These are phyloP conservation scores for Millerozyma miso DNA, from an alignment of 805 yeast genomes.

Conservation along the genomic window DNA sequence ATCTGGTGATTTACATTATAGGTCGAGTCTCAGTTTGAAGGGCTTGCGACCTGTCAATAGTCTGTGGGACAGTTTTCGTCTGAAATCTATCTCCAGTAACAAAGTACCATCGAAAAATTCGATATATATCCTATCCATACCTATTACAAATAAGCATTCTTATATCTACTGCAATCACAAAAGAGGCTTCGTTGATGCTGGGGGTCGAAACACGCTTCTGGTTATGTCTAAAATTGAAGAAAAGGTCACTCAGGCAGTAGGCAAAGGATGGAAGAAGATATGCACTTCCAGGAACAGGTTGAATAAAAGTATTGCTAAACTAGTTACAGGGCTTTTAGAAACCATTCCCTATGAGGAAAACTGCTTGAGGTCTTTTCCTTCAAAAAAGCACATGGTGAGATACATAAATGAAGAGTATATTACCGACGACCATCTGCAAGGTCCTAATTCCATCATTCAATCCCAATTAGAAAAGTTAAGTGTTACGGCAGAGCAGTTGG, in stretches of 20 bases:
- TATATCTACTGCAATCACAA: slow-evolving; percentile 67
- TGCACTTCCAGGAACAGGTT: slow-evolving; percentile 49
- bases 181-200: slow-evolving; percentile 20
- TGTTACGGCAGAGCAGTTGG: slow-evolving; percentile 26
- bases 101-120: slow-evolving; percentile 27
- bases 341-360: slow-evolving; percentile 78
- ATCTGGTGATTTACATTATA: neutral
- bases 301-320: slow-evolving; percentile 55
- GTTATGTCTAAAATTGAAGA: slow-evolving; percentile 39
- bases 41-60: neutral
- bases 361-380: slow-evolving; percentile 72
- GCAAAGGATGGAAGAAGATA: slow-evolving; percentile 60
- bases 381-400: slow-evolving; percentile 54
- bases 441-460: slow-evolving; percentile 13
- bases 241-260: slow-evolving; percentile 46
- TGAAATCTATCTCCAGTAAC: slow-evolving; percentile 1
- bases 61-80: neutral
- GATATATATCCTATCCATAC: slow-evolving; percentile 65
- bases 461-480: slow-evolving; percentile 21
- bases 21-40: neutral
- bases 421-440: neutral
- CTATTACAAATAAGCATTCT: slow-evolving; percentile 59
- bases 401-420: slow-evolving; percentile 32
- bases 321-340: slow-evolving; percentile 50
- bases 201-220: slow-evolving; percentile 26